These are phyloP conservation scores for Clitopilus passeckerianus DNA, from an alignment of 768 basidiomycete species.

Conservation along the genomic window DNA sequence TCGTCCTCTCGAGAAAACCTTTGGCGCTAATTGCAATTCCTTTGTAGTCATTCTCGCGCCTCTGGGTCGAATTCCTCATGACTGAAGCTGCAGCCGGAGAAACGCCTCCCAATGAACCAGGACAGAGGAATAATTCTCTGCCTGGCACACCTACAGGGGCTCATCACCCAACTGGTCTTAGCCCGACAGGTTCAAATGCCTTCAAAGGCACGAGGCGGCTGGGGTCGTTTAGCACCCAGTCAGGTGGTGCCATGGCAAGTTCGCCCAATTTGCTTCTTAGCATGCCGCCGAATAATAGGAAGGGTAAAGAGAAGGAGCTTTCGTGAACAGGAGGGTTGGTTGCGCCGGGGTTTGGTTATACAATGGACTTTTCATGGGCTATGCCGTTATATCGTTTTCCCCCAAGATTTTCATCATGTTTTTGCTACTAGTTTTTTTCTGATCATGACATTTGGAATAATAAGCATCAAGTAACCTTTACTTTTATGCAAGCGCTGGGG, in stretches of 20 bases:
- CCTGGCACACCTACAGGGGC: slow-evolving; percentile 25
- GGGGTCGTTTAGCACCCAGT: slow-evolving; percentile 18
- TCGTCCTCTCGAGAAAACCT: neutral
- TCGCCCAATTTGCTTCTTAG: slow-evolving; percentile 25
- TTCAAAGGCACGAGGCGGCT: slow-evolving; percentile 20
- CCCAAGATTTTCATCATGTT: too few relatives aligned
- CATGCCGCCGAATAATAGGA: slow-evolving; percentile 13
- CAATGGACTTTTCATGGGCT: too few relatives aligned
- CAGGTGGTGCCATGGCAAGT: slow-evolving; percentile 23
- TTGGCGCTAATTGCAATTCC: neutral
- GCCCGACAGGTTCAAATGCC: neutral
- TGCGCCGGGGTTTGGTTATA: neutral
- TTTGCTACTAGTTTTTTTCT: too few relatives aligned
- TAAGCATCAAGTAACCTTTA: too few relatives aligned
- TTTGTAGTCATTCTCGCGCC: slow-evolving; percentile 85
- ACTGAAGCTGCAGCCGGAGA: slow-evolving; percentile 72
- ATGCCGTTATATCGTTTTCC: too few relatives aligned
- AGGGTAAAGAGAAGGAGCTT: slow-evolving; percentile 23
- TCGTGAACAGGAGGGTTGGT: neutral
- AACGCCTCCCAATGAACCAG: slow-evolving; percentile 16
- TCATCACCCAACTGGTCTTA: slow-evolving; percentile 9
- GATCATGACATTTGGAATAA: too few relatives aligned
- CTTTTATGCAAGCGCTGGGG: too few relatives aligned
- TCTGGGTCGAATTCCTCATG: slow-evolving; percentile 97
- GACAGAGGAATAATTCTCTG: slow-evolving; percentile 24